phyloP scores from a whole-genome alignment of 345 rosid genomes.

The Pelargonium nanum region DNA sequence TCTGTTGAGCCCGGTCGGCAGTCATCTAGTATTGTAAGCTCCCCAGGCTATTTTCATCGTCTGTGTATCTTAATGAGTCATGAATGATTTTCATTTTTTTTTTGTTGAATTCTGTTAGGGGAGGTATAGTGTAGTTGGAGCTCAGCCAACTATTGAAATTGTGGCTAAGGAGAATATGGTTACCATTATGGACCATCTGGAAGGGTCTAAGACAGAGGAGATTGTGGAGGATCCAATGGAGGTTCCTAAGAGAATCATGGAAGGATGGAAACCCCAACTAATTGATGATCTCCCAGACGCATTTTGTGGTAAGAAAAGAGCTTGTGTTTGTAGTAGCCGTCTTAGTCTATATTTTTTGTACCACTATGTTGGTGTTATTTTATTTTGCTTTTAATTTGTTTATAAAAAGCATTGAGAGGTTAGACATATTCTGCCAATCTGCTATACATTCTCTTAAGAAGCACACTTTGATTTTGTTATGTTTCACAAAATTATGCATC shows the following conservation, averaged over 20 bases:
- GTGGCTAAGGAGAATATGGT: slow-evolving; percentile 78
- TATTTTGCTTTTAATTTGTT: neutral
- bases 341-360: neutral
- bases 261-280: slow-evolving; percentile 72
- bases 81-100: neutral
- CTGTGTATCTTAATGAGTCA: neutral
- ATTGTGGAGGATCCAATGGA: slow-evolving; percentile 87
- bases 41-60: neutral
- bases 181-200: slow-evolving; percentile 65
- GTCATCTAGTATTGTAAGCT: slow-evolving; percentile 52
- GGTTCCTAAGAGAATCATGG: slow-evolving; percentile 75
- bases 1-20: slow-evolving; percentile 73
- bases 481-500: neutral
- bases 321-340: neutral
- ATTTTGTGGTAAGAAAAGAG: slow-evolving; percentile 53
- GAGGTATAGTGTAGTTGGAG: slow-evolving; percentile 79
- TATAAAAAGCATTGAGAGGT: neutral
- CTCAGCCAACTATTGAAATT: slow-evolving; percentile 83
- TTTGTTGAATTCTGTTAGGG: slow-evolving; percentile 34
- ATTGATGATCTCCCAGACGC: slow-evolving; percentile 78
- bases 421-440: neutral
- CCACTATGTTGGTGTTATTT: neutral
- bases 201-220: slow-evolving; percentile 52
- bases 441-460: neutral
- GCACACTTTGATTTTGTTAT: neutral